Evolutionary conservation across 192 early-diverging fungal species (phyloP).

Genomic region (Backusella luteola): DNA sequence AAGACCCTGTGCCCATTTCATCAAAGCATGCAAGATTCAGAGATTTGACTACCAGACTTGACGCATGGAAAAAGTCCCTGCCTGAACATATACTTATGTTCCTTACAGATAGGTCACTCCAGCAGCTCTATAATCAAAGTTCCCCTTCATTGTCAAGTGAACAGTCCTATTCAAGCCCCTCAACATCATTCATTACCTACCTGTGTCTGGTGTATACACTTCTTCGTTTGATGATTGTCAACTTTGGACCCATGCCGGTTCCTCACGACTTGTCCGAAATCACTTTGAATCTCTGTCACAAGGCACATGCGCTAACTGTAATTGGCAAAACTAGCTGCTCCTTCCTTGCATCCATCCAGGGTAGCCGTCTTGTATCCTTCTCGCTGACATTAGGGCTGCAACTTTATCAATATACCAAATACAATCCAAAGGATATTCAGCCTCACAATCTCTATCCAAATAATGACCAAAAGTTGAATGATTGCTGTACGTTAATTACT

Average conservation of each 20-base stretch:
- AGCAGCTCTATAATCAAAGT: neutral
- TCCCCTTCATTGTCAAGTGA: neutral
- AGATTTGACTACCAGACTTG: neutral
- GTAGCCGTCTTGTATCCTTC: neutral
- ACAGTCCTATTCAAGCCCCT: neutral
- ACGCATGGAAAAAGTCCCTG: neutral
- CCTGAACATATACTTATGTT: neutral
- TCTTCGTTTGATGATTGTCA: neutral
- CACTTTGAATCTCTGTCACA: neutral
- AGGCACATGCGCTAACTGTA: neutral
- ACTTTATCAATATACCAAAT: neutral
- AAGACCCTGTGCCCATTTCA: neutral
- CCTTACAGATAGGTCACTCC: neutral
- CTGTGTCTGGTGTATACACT: neutral
- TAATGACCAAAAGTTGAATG: neutral
- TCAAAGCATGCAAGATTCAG: conserved; percentile 1
- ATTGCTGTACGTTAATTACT: neutral
- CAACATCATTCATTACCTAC: neutral
- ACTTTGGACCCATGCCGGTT: neutral
- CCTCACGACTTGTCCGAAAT: neutral
- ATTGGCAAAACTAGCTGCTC: neutral
- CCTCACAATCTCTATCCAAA: neutral
- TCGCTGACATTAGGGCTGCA: neutral
- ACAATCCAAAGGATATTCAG: neutral
- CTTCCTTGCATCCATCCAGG: neutral